Base-by-base conservation (phyloP, 1,284 basidiomycete genomes). In the Sporisorium reilianum region DNA sequence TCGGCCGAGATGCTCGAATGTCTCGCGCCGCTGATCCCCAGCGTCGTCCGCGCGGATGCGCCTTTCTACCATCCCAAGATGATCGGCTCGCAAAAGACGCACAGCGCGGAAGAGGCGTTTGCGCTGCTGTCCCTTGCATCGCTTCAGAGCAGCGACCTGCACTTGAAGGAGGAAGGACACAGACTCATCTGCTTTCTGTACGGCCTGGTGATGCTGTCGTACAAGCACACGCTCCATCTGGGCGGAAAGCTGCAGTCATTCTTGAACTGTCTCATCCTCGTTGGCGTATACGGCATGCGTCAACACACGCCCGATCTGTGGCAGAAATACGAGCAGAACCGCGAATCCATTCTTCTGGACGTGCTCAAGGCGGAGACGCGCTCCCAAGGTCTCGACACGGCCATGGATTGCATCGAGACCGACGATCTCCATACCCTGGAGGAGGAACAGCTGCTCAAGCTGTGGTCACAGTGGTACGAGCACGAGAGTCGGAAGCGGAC, bases 401-500 rank as follows among this genome's bases (percentile, higher is more conserved):
- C 22, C 23, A 40, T 68, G 64, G 71, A 74, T 38, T 49, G 51
- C 1, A 61, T 74, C 41, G 58, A 65, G 3, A 23, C 58, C 16
- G 26, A 36, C 5, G n/a, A 46, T 14, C 28, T 74, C 10, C 22
- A 48, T 2, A 18, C 36, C 11, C 22, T 65, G 30, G 22, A 38
- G 2, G 58, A 65, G 18, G 66, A 65, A 42, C 55, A 55, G 2
- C 59, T 74, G 8, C 59, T 58, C 32, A 7, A 22, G 23, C 42
- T 58, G 2, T 69, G 62, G 65, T 46, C 55, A 16, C 57, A 45
- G 2, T 74, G 65, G 65, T 74, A 74, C 48, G 57, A 56, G 34
- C 62, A 69, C 45, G 71, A 74, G 38, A 69, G 66, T 42, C 50
- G 59, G 16, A 74, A 74, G 26, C 41, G 71, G 8, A 62, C 66